A percentile compares a stretch with the other conserved stretches of the same genome.
These are phyloP conservation scores for Cladosporium sp. DNA, from an alignment of 2,329 filamentous ascomycete genomes.

Conservation along the genomic window DNA sequence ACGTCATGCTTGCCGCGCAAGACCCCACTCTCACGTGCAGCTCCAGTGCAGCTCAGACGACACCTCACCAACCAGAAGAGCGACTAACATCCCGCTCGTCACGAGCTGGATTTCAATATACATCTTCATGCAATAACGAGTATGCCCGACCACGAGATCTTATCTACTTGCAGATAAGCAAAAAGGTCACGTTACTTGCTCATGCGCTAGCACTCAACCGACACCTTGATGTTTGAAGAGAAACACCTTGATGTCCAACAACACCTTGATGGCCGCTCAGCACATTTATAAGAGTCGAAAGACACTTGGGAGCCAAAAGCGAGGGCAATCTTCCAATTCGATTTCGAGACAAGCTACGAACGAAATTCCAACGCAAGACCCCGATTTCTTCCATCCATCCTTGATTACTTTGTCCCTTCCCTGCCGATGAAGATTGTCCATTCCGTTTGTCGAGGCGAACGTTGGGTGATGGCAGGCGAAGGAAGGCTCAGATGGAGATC, in stretches of 20 bases:
- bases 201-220: slow-evolving; percentile 2
- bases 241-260: slow-evolving; percentile 6
- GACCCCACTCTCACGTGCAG: too few relatives aligned
- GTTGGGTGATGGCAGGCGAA: slow-evolving; percentile 3
- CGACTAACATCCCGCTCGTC: neutral
- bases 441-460: slow-evolving; percentile 11
- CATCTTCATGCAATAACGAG: slow-evolving; percentile 4
- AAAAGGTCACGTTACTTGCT: neutral
- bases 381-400: neutral
- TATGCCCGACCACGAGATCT: neutral
- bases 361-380: neutral
- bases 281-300: neutral
- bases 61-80: neutral
- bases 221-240: slow-evolving; percentile 9
- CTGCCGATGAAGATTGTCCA: neutral
- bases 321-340: slow-evolving; percentile 2
- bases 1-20: too few relatives aligned
- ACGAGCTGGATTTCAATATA: neutral
- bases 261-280: neutral
- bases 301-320: neutral
- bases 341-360: neutral
- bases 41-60: neutral
- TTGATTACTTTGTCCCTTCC: too few relatives aligned
- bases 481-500: neutral
- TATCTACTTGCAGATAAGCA: neutral